Evolutionary conservation across 2,329 filamentous ascomycete genomes (phyloP).

Genomic region (Venturia asperata): DNA sequence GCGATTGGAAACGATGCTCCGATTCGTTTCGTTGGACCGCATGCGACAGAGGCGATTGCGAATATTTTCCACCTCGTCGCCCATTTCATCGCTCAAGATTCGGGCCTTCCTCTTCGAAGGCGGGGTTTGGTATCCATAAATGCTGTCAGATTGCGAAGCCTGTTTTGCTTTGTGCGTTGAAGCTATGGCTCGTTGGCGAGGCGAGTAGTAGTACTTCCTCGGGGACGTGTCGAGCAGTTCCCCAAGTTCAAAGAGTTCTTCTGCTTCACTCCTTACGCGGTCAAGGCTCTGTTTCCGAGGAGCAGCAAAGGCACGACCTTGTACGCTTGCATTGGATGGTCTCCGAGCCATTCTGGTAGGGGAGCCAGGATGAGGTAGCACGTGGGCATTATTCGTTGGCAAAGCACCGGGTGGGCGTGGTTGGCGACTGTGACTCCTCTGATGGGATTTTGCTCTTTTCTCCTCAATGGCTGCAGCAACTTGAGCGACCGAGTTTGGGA

Average conservation of each 20-base stretch:
- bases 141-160: slow-evolving; percentile 15
- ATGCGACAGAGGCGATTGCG: slow-evolving; percentile 16
- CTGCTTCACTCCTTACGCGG: slow-evolving; percentile 36
- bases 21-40: slow-evolving; percentile 17
- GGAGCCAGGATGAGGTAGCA: slow-evolving; percentile 22
- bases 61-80: slow-evolving; percentile 16
- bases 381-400: neutral
- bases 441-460: slow-evolving; percentile 31
- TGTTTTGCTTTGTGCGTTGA: slow-evolving; percentile 16
- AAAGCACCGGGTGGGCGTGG: neutral
- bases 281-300: slow-evolving; percentile 46
- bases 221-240: slow-evolving; percentile 39
- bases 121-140: slow-evolving; percentile 24
- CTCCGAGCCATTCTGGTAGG: neutral
- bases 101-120: slow-evolving; percentile 25
- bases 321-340: slow-evolving; percentile 26
- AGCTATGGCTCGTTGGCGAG: slow-evolving; percentile 15
- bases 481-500: slow-evolving; percentile 49
- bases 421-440: slow-evolving; percentile 6
- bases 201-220: slow-evolving; percentile 31
- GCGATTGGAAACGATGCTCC: neutral
- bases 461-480: slow-evolving; percentile 50
- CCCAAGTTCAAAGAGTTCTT: slow-evolving; percentile 37
- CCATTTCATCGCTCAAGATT: slow-evolving; percentile 21
- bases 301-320: slow-evolving; percentile 47